Conservation (phyloP, 1,284 basidiomycete genomes). For the Sphagnurus paluster region DNA sequence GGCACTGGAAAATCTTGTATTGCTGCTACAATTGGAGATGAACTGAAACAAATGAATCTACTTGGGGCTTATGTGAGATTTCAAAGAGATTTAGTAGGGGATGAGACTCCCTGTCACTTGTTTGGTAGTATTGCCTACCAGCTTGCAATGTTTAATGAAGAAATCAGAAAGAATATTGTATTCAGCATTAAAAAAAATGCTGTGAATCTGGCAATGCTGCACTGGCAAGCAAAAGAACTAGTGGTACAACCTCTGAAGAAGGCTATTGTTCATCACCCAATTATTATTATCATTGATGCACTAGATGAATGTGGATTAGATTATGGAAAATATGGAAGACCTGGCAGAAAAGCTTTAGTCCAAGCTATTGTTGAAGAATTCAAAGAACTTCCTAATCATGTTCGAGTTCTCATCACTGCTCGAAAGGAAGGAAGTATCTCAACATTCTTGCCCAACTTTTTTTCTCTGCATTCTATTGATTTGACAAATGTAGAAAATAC, state of each 20-base stretch:
- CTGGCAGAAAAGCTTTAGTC: neutral
- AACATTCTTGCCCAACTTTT: neutral
- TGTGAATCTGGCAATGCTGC: neutral
- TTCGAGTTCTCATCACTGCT: neutral
- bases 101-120: neutral
- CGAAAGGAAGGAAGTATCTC: neutral
- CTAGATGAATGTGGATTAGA: neutral
- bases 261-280: neutral
- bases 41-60: neutral
- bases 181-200: neutral
- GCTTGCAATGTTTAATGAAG: neutral
- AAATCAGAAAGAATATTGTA: neutral
- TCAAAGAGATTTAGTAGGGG: neutral
- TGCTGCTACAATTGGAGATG: neutral
- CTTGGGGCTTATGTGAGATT: neutral
- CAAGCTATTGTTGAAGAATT: neutral
- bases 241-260: neutral
- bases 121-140: constrained; percentile 1
- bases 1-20: neutral
- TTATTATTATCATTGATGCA: neutral
- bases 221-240: neutral
- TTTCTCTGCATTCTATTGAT: neutral
- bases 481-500: neutral
- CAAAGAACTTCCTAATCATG: neutral
- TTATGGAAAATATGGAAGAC: neutral